Percentiles rank a stretch among this genome's conserved stretches.
phyloP scores from a whole-genome alignment of 768 basidiomycete genomes.

The Xerocomus spinulosus region DNA sequence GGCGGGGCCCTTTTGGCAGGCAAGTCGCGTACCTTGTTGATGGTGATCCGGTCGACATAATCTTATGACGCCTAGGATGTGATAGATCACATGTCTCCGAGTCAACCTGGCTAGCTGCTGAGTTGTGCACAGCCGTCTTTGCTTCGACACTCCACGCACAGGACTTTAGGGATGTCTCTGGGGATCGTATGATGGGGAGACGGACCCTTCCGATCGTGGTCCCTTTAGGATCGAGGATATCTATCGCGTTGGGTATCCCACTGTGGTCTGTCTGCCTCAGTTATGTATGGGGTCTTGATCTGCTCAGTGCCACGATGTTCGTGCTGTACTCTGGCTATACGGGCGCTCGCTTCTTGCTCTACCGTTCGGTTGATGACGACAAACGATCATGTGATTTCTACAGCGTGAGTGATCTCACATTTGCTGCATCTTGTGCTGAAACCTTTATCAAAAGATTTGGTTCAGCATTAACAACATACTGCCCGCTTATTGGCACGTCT shows the following conservation, averaged over 20 bases:
- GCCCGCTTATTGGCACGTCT: conserved; percentile 13
- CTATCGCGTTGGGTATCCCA: conserved; percentile 18
- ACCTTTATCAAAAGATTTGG: conserved; percentile 10
- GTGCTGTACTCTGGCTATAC: conserved; percentile 14
- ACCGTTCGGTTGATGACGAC: conserved; percentile 14
- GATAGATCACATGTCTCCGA: conserved; percentile 9
- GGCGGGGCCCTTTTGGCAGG: conserved; percentile 34
- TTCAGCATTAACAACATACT: conserved; percentile 12
- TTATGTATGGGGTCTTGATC: conserved; percentile 18
- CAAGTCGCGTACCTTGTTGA: conserved; percentile 10
- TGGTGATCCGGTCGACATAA: not conserved
- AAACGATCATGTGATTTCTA: conserved; percentile 23
- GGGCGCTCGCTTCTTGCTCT: conserved; percentile 18
- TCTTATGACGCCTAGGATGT: conserved; percentile 9
- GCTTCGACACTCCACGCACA: conserved; percentile 30
- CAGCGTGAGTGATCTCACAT: conserved; percentile 10
- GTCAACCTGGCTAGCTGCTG: conserved; percentile 18
- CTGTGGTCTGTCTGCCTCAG: conserved; percentile 23
- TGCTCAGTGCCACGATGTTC: conserved; percentile 11
- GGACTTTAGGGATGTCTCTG: conserved; percentile 36
- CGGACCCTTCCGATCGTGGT: conserved; percentile 38
- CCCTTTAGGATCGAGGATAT: conserved; percentile 24
- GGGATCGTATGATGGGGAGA: conserved; percentile 35
- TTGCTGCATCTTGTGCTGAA: not conserved
- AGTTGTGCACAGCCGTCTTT: conserved; percentile 26